Evolutionary conservation across 2,329 filamentous ascomycete species (phyloP), one percentile per base, ranked within the genome.

Genomic region (Ophiocordyceps camponoti-floridani): DNA sequence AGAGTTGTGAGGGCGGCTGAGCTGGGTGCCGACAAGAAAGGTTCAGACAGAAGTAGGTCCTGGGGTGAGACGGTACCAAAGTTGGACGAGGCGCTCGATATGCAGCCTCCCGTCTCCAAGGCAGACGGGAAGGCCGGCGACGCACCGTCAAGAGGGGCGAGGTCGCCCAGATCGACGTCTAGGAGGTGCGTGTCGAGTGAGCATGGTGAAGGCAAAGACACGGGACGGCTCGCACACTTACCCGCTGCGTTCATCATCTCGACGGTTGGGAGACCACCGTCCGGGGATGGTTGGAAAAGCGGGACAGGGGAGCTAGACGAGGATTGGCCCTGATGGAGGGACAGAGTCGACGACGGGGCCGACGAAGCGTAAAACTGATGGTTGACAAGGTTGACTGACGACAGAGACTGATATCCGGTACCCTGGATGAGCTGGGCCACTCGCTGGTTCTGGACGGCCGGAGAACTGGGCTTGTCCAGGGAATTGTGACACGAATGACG

Each of bases 1-100:
- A 94, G 58, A 50, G 86, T 79, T 33, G 87, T 94, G 57, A 91
- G 77, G 31, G 84, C 79, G 42, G 80, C 73, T 2, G 87, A 94
- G 56, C 84, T 84, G 28, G 87, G 87, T 35, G 85, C 77, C 49
- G 85, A 93, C 57, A 76, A 69, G 56, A 77, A 77, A 47, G 73
- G 69, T 55, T 84, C 77, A 52, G 77, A 75, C 53, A 88, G 69
- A 52, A 82, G 65, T 51, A 94, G 69, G 56, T 94, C 86, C 61
- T 84, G 80, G 18, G 87, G 87, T 49, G 87, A 94, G 49, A 94
- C 75, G 40, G 87, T 94, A 54, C 72, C 75, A 57, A 77, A 57
- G 58, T 76, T 72, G 56, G 66, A 68, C 28, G 63, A 62, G 44
- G 70, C 67, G 59, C 68, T 70, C 41, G 69, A 64, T 37, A 63